Evolutionary conservation across 768 basidiomycete genomes (phyloP), one percentile per base, ranked within the genome.

Genomic region (Leucosporidium creatinivorum): DNA sequence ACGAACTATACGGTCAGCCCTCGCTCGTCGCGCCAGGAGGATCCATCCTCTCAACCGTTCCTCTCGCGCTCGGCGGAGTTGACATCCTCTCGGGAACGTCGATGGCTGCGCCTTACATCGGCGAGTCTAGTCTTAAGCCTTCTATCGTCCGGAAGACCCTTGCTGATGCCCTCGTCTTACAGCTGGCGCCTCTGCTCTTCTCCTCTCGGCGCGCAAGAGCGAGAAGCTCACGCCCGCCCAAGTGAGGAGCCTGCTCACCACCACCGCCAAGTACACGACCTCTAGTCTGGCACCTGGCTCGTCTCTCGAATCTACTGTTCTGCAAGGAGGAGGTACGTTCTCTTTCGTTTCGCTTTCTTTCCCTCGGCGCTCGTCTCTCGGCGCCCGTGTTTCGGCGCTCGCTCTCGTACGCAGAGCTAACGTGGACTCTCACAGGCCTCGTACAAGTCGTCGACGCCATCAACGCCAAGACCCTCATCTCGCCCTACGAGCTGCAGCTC

Each of bases 401-500:
- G 49, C n/a, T 36, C 30, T 39, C n/a, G 19, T 55, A 19, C 19
- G 15, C 26, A 10, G 31, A 31, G 25, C 18, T 36, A 18, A 23
- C 28, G 21, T 25, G 13, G 55, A 56, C 17, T 4, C 9, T 3
- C 9, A 6, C 39, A 44, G 39, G 33, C 30, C 30, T 86, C 58
- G 78, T 87, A 61, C 79, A 87, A 66, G 83, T 84, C 13, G 85
- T 81, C 75, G 81, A 83, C 63, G 86, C 86, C 0, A 79, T 87
- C 59, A 80, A 83, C 62, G 78, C 82, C 6, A 81, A 80, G 0
- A 83, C 85, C 7, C 74, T 83, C 51, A 77, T 87, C 31, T 81
- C 82, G 7, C 85, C 85, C 8, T 81, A 82, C 21, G 82, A 86
- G 73, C 78, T 87, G 23, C 73, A 84, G 51, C 77, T 87, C 48